Conservation (phyloP, 805 yeast species). For the Ogataea minuta region DNA sequence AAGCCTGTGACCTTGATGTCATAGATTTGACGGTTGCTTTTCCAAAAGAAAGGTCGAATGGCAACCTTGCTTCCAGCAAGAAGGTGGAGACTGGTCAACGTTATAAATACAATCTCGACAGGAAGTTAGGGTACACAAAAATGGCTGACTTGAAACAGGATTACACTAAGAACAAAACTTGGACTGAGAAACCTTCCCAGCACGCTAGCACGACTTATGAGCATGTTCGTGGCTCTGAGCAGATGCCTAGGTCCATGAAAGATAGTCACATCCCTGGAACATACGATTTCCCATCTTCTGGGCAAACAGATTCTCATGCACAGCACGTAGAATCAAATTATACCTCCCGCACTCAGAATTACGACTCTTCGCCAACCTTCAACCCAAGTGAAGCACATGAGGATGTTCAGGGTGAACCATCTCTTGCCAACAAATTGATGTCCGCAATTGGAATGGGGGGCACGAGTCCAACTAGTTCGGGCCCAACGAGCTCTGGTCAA, state of each 20-base stretch:
- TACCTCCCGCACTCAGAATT: conserved; percentile 7
- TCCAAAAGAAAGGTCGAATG: conserved; percentile 5
- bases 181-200: neutral
- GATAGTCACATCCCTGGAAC: conserved; percentile 13
- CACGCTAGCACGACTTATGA: neutral
- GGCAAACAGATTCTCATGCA: neutral
- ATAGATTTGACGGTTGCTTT: conserved; percentile 2
- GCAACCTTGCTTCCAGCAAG: conserved; percentile 9
- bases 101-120: conserved; percentile 1
- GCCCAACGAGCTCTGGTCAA: too few relatives aligned
- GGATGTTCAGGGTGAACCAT: conserved; percentile 4
- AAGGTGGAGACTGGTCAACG: neutral
- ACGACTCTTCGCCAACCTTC: conserved; percentile 19
- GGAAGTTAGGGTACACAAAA: neutral
- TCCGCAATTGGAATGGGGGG: conserved; percentile 18
- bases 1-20: conserved; percentile 1
- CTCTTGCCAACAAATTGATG: conserved; percentile 16
- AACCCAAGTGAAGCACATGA: conserved; percentile 7
- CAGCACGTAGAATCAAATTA: conserved; percentile 5
- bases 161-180: neutral
- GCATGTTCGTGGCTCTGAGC: neutral
- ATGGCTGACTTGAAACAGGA: conserved; percentile 13
- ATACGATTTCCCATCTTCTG: conserved; percentile 3
- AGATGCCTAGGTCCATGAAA: conserved; percentile 7
- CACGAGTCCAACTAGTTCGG: neutral